A percentile compares a stretch with the other conserved stretches of the same genome.
Evolutionary conservation across 192 early-diverging fungal species (phyloP).

Genomic region (Entomortierella beljakovae): DNA sequence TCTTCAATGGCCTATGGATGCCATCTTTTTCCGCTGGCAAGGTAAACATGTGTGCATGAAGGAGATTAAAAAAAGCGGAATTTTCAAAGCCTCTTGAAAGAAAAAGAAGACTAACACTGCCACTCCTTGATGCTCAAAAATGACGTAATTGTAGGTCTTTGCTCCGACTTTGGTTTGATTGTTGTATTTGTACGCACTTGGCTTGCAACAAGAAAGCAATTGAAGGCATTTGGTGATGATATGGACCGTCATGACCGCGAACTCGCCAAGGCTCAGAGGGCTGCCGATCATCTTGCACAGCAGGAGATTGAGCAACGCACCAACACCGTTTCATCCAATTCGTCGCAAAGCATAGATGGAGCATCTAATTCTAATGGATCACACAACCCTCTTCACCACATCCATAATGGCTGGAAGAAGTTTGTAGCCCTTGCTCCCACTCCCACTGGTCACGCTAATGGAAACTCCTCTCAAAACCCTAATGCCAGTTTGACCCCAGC

Average conservation of each 20-base stretch:
- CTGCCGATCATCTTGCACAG: constrained; percentile 17
- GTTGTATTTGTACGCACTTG: constrained; percentile 46
- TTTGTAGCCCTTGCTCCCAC: constrained; percentile 36
- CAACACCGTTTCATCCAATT: neutral
- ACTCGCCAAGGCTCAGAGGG: constrained; percentile 32
- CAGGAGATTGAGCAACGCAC: constrained; percentile 9
- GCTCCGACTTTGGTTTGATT: constrained; percentile 50
- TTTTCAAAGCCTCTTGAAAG: no score
- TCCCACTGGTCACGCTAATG: constrained; percentile 1
- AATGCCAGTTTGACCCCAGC: constrained; percentile 19
- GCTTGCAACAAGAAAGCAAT: constrained; percentile 38
- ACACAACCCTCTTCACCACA: constrained; percentile 13
- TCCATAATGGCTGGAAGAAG: constrained; percentile 31
- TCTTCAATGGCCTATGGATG: constrained; percentile 53
- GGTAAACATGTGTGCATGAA: constrained; percentile 16
- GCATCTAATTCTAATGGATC: neutral
- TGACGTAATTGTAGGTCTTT: constrained; percentile 31
- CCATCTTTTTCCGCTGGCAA: constrained; percentile 55
- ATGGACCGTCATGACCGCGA: constrained; percentile 20
- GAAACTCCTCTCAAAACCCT: neutral
- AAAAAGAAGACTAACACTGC: neutral
- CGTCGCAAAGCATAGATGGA: neutral
- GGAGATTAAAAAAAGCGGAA: neutral
- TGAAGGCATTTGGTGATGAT: constrained; percentile 18
- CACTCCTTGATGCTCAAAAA: neutral